Evolutionary conservation across 2,329 filamentous ascomycete genomes (phyloP).

Genomic region (Claviceps maximensis): DNA sequence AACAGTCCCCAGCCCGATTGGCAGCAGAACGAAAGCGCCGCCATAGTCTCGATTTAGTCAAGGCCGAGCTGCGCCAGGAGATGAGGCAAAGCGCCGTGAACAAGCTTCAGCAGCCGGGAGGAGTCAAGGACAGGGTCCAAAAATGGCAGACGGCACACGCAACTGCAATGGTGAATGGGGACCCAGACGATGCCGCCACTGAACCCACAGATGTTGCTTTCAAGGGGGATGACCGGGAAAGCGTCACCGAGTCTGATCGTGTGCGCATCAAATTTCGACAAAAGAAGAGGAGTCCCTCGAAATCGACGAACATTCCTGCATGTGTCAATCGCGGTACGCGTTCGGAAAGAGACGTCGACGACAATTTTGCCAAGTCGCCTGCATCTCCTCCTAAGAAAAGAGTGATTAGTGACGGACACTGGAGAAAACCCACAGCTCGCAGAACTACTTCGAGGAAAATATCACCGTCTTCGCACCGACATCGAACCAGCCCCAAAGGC

Average conservation of each 20-base stretch:
- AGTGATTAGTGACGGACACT: slow-evolving; percentile 86
- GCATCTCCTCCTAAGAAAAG: slow-evolving; percentile 66
- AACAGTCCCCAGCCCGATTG: slow-evolving; percentile 41
- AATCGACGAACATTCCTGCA: slow-evolving; percentile 13
- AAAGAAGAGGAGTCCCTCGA: slow-evolving; percentile 26
- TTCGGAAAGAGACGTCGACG: slow-evolving; percentile 10
- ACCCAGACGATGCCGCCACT: slow-evolving; percentile 38
- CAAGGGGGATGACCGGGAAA: slow-evolving; percentile 41
- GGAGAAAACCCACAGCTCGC: slow-evolving; percentile 51
- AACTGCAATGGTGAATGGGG: slow-evolving; percentile 41
- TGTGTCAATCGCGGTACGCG: slow-evolving; percentile 14
- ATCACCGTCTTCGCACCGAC: slow-evolving; percentile 22
- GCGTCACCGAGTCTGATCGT: slow-evolving; percentile 48
- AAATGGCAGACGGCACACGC: slow-evolving; percentile 75
- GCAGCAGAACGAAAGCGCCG: slow-evolving; percentile 38
- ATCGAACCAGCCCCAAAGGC: slow-evolving; percentile 6
- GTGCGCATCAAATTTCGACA: slow-evolving; percentile 42
- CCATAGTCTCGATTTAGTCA: slow-evolving; percentile 45
- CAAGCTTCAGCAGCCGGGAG: slow-evolving; percentile 47
- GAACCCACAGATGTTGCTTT: slow-evolving; percentile 50
- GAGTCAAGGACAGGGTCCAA: slow-evolving; percentile 67
- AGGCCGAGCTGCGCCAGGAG: slow-evolving; percentile 36
- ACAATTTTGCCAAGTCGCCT: slow-evolving; percentile 18
- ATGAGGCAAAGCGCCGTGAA: slow-evolving; percentile 46
- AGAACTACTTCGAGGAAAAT: slow-evolving; percentile 31